These are phyloP conservation scores for Brettanomyces sp. DNA, from an alignment of 805 yeast genomes.

Conservation along the genomic window DNA sequence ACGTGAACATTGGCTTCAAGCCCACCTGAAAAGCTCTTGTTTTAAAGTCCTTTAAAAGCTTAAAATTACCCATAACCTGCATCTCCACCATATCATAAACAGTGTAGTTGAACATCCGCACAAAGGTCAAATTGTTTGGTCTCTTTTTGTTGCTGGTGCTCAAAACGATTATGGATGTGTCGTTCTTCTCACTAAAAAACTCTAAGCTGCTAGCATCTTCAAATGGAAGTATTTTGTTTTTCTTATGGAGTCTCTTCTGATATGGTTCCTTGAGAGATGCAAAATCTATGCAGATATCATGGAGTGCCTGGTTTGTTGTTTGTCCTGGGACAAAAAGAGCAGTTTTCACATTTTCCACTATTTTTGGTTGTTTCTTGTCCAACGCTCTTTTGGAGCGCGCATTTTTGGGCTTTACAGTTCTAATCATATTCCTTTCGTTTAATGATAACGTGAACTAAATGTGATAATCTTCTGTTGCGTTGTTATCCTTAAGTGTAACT, in stretches of 20 bases:
- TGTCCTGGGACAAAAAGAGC: conserved; percentile 91
- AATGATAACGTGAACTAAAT: background rate
- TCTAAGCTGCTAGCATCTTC: conserved; percentile 82
- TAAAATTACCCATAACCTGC: conserved; percentile 56
- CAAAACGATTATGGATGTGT: conserved; percentile 73
- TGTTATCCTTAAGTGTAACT: too few relatives aligned
- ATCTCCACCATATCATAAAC: conserved; percentile 92
- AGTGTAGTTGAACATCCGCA: conserved; percentile 83
- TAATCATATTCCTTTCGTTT: conserved; percentile 20
- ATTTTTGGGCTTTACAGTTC: conserved; percentile 75
- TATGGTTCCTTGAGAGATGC: conserved; percentile 87
- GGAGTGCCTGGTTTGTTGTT: conserved; percentile 67
- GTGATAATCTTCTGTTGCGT: too few relatives aligned
- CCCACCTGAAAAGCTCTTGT: conserved; percentile 78
- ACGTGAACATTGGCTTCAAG: conserved; percentile 86
- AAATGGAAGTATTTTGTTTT: conserved; percentile 85
- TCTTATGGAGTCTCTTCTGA: conserved; percentile 76
- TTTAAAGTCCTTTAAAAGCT: conserved; percentile 72
- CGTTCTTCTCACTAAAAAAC: conserved; percentile 92
- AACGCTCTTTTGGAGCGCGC: conserved; percentile 94
- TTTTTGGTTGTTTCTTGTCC: conserved; percentile 79
- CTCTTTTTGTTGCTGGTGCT: conserved; percentile 81
- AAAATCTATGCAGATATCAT: conserved; percentile 83
- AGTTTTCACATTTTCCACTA: conserved; percentile 80
- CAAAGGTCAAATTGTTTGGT: conserved; percentile 81